Evolutionary conservation across 2,329 filamentous ascomycete genomes (phyloP), one percentile per base, ranked within the genome.

Genomic region (Venturia pyrina): DNA sequence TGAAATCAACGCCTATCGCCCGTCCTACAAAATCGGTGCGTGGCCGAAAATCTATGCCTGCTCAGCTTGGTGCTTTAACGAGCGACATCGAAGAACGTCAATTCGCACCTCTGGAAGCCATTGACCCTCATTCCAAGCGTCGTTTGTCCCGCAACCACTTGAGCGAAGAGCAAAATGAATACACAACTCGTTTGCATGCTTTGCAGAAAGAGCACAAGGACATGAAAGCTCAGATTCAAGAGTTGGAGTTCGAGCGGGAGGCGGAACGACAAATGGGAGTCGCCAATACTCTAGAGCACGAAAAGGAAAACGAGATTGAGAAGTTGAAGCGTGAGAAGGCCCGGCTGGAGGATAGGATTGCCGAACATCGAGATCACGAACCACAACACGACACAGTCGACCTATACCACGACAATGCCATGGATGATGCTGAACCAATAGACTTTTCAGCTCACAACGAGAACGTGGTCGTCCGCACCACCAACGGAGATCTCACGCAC

Each of bases 81-180:
- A 43, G 60, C 15, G 40, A 43, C 8, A 15, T 62, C 11, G 60
- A 62, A 43, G 21, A 43, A n/a, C 40, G 24, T 17, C 60, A 62
- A 8, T 62, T 62, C n/a, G 37, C 60, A n/a, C 60, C 60, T 43
- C 37, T 62, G n/a, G 40, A 62, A 11, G 37, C 60, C n/a, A 34
- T 62, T 62, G 37, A 43, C 60, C 15, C 60, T 46, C 37, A 32
- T 19, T 19, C n/a, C 6, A 41, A 8, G n/a, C 60, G 60, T 21
- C 60, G 60, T n/a, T 40, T 62, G 32, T 46, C 40, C 15, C 60
- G 60, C 43, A 21, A 43, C n/a, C 34, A 40, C 24, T 43, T 62
- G 60, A 62, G 60, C 17, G 60, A 62, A n/a, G 60, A 62, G 11
- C 37, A 43, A 17, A 62, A 62, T 21, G 60, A n/a, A 5, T 59